Base-by-base conservation (phyloP, 2,329 filamentous ascomycete genomes). In the Didymella lethalis region DNA sequence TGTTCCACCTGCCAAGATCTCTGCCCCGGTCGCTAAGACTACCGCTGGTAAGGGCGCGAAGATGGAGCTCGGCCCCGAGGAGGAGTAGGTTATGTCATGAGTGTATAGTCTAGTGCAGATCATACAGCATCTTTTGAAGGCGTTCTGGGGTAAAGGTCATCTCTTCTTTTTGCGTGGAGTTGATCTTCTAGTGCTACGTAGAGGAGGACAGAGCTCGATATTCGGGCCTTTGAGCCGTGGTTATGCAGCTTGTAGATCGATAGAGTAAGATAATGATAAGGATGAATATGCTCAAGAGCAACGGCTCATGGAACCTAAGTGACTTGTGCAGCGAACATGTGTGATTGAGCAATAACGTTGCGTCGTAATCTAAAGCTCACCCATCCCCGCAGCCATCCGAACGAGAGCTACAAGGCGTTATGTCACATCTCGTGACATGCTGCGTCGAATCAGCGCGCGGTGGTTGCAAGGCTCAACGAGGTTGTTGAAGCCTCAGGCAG, bases 1-100 rank as follows among this genome's bases (percentile, higher is more conserved):
- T 66, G 80, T 88, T 34, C 75, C 83, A 47, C 85, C 85, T 6
- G 66, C 76, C 56, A 82, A 82, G 77, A 66, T 82, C 12, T 26
- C 63, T 8, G 66, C 74, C 14, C 69, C 72, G 3, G 67, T 63
- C 28, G 64, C 64, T 18, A 70, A 73, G 66, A 41, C 57, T 48
- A 71, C 69, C 45, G 68, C 69, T 57, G 71, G 71, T 41, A 71
- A 73, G 62, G 64, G 62, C 47, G 70, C 69, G 23, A 77, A 74
- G 69, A 77, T 77, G 75, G 68, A 72, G 61, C 61, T 74, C 45
- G 71, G 71, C 31, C 62, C 69, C 34, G 71, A 75, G 51, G 71
- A 68, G 53, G 68, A 74, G 63, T 73, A 73, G 63, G 51, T 32
- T 51, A 58, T 44, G 53, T 62, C 28, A 63, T 48, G 66, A 66